phyloP scores from a whole-genome alignment of 768 basidiomycete species.

The Termitomyces sp. region DNA sequence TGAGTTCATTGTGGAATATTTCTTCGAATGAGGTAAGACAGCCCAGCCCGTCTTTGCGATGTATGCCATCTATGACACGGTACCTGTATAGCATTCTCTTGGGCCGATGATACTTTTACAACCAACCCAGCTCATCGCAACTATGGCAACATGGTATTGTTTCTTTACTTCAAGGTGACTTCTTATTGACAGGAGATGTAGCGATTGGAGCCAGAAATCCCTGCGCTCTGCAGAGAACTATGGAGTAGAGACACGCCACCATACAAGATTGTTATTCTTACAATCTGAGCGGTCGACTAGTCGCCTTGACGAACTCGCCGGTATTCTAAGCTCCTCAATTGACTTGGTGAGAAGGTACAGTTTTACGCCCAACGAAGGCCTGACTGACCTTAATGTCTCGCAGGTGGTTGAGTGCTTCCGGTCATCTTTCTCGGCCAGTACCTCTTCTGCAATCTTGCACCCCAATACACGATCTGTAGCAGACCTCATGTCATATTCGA shows the following conservation, averaged over 20 bases:
- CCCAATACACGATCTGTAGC: slow-evolving; percentile 12
- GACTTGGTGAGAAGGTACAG: slow-evolving; percentile 32
- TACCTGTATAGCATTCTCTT: slow-evolving; percentile 7
- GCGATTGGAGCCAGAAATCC: slow-evolving; percentile 38
- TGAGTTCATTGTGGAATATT: slow-evolving; percentile 46
- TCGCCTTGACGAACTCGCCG: slow-evolving; percentile 40
- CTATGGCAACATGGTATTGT: slow-evolving; percentile 39
- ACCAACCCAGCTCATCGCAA: slow-evolving; percentile 36
- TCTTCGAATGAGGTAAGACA: slow-evolving; percentile 20
- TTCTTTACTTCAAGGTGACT: slow-evolving; percentile 2
- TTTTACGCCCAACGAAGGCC: neutral
- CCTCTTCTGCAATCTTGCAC: slow-evolving; percentile 13
- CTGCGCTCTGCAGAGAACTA: slow-evolving; percentile 37
- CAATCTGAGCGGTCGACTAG: slow-evolving; percentile 33
- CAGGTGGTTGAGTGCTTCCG: slow-evolving; percentile 46
- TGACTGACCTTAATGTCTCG: neutral
- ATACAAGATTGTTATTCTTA: slow-evolving; percentile 33
- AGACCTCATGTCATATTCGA: slow-evolving; percentile 18
- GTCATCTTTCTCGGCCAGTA: slow-evolving; percentile 30
- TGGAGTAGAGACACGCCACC: slow-evolving; percentile 32
- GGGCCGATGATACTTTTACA: slow-evolving; percentile 38
- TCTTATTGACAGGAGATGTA: slow-evolving; percentile 18
- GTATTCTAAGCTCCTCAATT: slow-evolving; percentile 37
- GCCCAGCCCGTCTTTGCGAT: neutral
- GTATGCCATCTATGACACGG: neutral